Evolutionary conservation across 1,139 yeast species (phyloP), one percentile per base, ranked within the genome.

Genomic region (Kurtzmaniella quercitrusa): DNA sequence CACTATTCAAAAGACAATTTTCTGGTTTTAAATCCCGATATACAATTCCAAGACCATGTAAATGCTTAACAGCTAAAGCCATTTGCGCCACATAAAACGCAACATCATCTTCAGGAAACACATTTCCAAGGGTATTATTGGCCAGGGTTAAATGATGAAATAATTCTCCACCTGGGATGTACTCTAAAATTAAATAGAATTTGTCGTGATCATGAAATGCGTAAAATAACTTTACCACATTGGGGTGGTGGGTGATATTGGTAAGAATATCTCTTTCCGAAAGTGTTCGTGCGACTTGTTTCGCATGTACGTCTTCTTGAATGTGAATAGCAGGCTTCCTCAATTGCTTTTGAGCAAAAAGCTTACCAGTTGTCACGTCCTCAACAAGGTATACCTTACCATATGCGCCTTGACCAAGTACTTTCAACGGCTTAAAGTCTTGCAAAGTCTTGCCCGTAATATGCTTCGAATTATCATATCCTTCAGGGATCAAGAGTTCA

Each of bases 21-120:
- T 89, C 97, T 0, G 97, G 97, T 60, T 89, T 89, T 52, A 89
- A 68, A 59, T 89, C 97, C 26, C 97, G 73, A 50, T 66, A 68
- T 16, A 68, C 69, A n/a, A 69, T 68, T 35, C 70, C 69, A 43
- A 67, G 49, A 40, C 53, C 52, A 46, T 64, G 69, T 16, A 64
- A 51, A 46, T 64, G 67, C 38, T 54, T 50, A 28, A 64, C 47
- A 2, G 64, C 69, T 12, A 63, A 47, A 1, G 68, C 64, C 68
- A 64, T 64, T 43, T 64, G 66, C 0, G 68, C 70, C 2, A 61
- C 54, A 43, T 65, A 65, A 45, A 62, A 65, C 3, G 69, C 65
- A 30, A 62, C 67, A 43, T 63, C 59, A 39, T 62, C 66, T 41
- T 64, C 68, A 41, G 54, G 54, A 41, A 59, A 59, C 1, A 53